Evolutionary conservation across 1,139 yeast genomes (phyloP).

Genomic region (Kodamaea sp.): DNA sequence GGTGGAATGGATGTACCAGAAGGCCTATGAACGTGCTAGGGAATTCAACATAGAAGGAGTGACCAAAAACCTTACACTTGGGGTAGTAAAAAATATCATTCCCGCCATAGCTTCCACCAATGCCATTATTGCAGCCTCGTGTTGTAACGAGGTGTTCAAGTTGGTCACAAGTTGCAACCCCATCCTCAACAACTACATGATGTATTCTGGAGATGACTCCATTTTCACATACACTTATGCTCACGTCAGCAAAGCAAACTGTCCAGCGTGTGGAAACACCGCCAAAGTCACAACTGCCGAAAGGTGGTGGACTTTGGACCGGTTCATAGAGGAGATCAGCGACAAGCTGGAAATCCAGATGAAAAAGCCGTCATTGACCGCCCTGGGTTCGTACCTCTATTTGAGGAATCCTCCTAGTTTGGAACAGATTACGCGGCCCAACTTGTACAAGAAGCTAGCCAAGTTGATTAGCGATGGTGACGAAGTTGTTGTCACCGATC

Average conservation of each 20-base stretch:
- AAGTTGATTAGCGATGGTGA: conserved; percentile 45
- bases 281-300: conserved; percentile 36
- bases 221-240: conserved; percentile 73
- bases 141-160: conserved; percentile 87
- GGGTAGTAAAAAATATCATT: conserved; percentile 87
- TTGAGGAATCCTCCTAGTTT: conserved; percentile 53
- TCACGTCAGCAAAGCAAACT: conserved; percentile 58
- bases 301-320: conserved; percentile 46
- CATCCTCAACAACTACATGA: conserved; percentile 75
- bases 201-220: conserved; percentile 80
- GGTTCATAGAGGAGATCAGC: conserved; percentile 45
- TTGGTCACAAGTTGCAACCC: conserved; percentile 71
- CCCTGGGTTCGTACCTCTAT: conserved; percentile 45
- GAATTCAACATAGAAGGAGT: conserved; percentile 72
- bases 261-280: conserved; percentile 72
- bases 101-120: conserved; percentile 96
- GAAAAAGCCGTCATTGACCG: conserved; percentile 53
- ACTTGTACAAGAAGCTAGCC: conserved; percentile 37
- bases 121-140: conserved; percentile 88
- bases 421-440: conserved; percentile 50
- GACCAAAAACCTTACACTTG: conserved; percentile 69
- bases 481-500: conserved; percentile 60
- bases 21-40: conserved; percentile 60
- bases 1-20: conserved; percentile 61
- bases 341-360: conserved; percentile 41